Evolutionary conservation across 2,329 filamentous ascomycete species (phyloP), one percentile per base, ranked within the genome.

Genomic region (Cordyceps tenuipes): DNA sequence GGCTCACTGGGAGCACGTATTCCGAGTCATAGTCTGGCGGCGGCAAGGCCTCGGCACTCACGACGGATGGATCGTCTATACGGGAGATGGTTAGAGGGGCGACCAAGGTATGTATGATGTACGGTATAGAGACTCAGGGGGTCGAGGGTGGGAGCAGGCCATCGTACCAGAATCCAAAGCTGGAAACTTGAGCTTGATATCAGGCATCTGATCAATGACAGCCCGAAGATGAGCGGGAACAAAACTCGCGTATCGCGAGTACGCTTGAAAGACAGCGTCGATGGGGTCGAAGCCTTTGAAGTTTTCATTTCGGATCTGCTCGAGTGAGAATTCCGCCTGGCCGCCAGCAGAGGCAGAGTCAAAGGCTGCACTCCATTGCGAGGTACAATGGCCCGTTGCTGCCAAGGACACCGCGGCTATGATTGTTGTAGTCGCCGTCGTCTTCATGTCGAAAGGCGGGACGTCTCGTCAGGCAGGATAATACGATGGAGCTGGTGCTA

Each of bases 1-100:
- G 76, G 2, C 75, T 78, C 51, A 91, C 82, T 0, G 85, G 82
- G 60, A 81, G 79, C 34, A 86, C 73, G 61, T 85, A 87, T 68
- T 85, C 79, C 3, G 74, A 73, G 63, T 87, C 84, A 52, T 76
- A 12, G 7, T 39, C 19, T 31, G 57, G 21, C 23, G 57, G 19
- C 2, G 57, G 21, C 10, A 49, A 66, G 53, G 70, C 70, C 31
- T 66, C 63, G 1, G 75, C 68, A 3, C 68, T 68, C 6, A 68
- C 64, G 5, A 68, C 67, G 21, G 61, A 23, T 2, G 66, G 67
- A 10, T 64, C 63, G 2, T 69, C 73, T 19, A 61, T 68, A 50
- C 61, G n/a, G 48, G 12, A 58, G 46, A 1, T 44, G 57, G 44
- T 60, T 66, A 63, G 15, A 41, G 1, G 26, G 26, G 31, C 5